Evolutionary conservation across 2,329 filamentous ascomycete species (phyloP).

Genomic region (Fusarium pseudocircinatum): DNA sequence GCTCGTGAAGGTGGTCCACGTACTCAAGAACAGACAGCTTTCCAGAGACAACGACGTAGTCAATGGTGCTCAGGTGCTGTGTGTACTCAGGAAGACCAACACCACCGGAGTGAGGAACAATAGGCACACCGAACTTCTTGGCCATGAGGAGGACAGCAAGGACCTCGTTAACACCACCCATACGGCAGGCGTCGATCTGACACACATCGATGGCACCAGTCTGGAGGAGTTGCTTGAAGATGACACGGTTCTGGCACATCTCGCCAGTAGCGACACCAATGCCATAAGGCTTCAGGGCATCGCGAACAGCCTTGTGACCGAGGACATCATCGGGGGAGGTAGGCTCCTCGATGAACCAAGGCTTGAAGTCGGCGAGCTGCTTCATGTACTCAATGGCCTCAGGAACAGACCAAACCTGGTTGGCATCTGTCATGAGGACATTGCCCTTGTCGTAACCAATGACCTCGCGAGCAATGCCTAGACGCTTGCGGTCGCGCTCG

Average conservation of each 20-base stretch:
- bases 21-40: slow-evolving; percentile 88
- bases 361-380: slow-evolving; percentile 82
- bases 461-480: slow-evolving; percentile 79
- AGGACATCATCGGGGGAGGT: slow-evolving; percentile 90
- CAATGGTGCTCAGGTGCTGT: slow-evolving; percentile 90
- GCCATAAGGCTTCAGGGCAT: slow-evolving; percentile 77
- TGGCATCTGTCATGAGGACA: slow-evolving; percentile 91
- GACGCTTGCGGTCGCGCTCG: slow-evolving; percentile 74
- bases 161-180: slow-evolving; percentile 92
- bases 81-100: slow-evolving; percentile 95
- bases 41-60: slow-evolving; percentile 87
- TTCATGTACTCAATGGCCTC: slow-evolving; percentile 91
- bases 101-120: slow-evolving; percentile 89
- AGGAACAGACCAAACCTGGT: slow-evolving; percentile 91
- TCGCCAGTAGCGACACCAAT: slow-evolving; percentile 92
- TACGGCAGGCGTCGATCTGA: slow-evolving; percentile 89
- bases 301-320: slow-evolving; percentile 85
- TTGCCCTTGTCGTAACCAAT: slow-evolving; percentile 86
- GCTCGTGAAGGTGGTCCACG: slow-evolving; percentile 92
- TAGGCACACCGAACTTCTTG: slow-evolving; percentile 79
- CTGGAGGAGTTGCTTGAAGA: slow-evolving; percentile 91
- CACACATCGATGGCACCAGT: slow-evolving; percentile 85
- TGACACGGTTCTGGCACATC: slow-evolving; percentile 94
- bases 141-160: slow-evolving; percentile 90
- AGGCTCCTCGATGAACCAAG: slow-evolving; percentile 95